Evolutionary conservation across 345 rosid genomes (phyloP), one percentile per base, ranked within the genome.

Genomic region (Stellera chamaejasme): DNA sequence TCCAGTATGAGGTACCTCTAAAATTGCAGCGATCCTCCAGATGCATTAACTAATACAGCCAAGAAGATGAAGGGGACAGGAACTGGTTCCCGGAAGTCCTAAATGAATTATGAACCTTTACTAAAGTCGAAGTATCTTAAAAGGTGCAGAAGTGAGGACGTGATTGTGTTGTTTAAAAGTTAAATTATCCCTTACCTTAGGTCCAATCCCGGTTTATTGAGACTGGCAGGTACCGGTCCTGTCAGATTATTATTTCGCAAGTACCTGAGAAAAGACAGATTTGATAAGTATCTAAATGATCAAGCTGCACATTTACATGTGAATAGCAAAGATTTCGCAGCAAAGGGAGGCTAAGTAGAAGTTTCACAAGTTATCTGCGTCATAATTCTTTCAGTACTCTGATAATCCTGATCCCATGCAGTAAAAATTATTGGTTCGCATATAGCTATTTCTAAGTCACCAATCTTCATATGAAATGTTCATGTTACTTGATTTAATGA

Each of bases 181-280:
- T 19, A 43, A 13, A 65, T 66, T 19, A 19, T 61, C 3, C 55
- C 69, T 72, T 74, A 93, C 96, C 79, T 69, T 12, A 86, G 69
- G 32, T 70, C 69, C 58, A 85, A 76, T 23, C 87, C 82, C 2
- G 80, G 68, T 63, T 68, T 84, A 48, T 70, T 70, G 56, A 88
- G 87, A 50, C 64, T 79, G 63, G 46, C 63, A 11, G 96, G 95
- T 53, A 82, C 46, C 57, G 66, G 75, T 58, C 98, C 94, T 1
- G 89, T 82, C 65, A 93, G 75, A 66, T 84, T 84, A 66, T 93
- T 93, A 85, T 89, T 88, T 66, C 89, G 90, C 57, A 93, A 69
- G 72, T 75, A 87, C 60, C 99, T 93, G 48, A 64, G 63, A 51
- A 52, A 53, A 62, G 10, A 52, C 55, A 26, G 53, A 64, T 61